Evolutionary conservation across 108 stramenopile genomes (phyloP).

Genomic region (Epithemia pelagica): DNA sequence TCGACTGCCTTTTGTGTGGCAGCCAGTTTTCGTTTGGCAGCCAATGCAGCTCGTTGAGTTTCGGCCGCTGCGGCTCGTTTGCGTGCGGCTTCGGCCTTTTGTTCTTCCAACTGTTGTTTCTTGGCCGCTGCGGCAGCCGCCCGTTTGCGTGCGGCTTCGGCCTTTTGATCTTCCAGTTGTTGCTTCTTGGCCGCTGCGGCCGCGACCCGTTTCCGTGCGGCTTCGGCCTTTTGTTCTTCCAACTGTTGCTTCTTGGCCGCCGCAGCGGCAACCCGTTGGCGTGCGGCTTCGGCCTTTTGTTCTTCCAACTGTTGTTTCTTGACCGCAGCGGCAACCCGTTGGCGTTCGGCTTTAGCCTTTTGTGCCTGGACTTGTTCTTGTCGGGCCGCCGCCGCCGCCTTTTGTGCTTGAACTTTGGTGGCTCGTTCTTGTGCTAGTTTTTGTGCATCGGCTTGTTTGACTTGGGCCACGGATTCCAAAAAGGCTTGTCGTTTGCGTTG

Average conservation of each 20-base stretch:
- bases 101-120: conserved; percentile 7
- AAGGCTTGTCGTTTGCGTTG: neutral
- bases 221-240: conserved; percentile 10
- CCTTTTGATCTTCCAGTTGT: conserved; percentile 4
- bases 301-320: conserved; percentile 7
- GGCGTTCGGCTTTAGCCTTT: neutral
- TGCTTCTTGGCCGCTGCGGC: neutral
- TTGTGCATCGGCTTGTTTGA: conserved; percentile 8
- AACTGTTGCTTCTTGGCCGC: conserved; percentile 1
- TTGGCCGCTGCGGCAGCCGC: conserved; percentile 11
- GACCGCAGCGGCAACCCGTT: neutral
- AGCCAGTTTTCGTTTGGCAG: conserved; percentile 5
- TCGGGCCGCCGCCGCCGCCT: neutral
- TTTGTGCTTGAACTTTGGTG: conserved; percentile 24
- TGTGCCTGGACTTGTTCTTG: conserved; percentile 18
- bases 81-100: conserved; percentile 5
- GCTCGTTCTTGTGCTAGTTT: conserved; percentile 19
- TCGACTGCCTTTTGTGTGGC: conserved; percentile 13
- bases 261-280: neutral
- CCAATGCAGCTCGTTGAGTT: conserved; percentile 3
- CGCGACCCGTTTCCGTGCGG: conserved; percentile 9
- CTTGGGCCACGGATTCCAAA: neutral
- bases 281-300: conserved; percentile 17
- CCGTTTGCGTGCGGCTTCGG: conserved; percentile 11
- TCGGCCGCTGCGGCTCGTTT: conserved; percentile 3